Conservation (phyloP, 2,329 filamentous ascomycete species). For the Fusarium sp. region DNA sequence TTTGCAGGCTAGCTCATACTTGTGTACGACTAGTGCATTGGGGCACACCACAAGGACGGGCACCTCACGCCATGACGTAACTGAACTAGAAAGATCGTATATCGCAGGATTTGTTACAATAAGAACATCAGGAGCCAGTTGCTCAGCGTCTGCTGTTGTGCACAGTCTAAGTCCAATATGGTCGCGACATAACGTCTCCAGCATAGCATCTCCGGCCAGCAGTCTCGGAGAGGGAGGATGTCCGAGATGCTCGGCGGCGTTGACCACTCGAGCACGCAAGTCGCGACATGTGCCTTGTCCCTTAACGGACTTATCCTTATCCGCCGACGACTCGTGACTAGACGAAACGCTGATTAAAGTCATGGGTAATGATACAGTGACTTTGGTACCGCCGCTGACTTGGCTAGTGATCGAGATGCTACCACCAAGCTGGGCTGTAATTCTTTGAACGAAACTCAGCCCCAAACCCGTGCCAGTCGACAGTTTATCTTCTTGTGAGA, state of each 20-base stretch:
- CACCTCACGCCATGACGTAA: not conserved
- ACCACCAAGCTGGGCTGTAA: slow-evolving; percentile 68
- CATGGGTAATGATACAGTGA: slow-evolving; percentile 48
- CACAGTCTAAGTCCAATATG: slow-evolving; percentile 10
- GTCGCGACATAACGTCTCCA: slow-evolving; percentile 5
- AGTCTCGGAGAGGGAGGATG: too few species aligned
- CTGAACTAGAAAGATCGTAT: not conserved
- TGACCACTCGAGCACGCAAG: slow-evolving; percentile 35
- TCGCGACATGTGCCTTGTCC: slow-evolving; percentile 44
- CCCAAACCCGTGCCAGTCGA: slow-evolving; percentile 71
- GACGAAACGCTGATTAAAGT: not conserved
- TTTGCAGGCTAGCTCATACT: slow-evolving; percentile 23
- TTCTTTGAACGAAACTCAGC: slow-evolving; percentile 69
- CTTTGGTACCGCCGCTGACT: slow-evolving; percentile 50
- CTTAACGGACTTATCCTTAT: not conserved
- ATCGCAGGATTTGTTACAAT: slow-evolving; percentile 26
- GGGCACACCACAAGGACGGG: slow-evolving; percentile 48
- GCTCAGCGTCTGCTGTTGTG: not conserved
- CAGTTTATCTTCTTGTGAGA: slow-evolving; percentile 71
- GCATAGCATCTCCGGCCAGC: not conserved
- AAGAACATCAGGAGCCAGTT: slow-evolving; percentile 39
- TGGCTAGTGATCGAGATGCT: slow-evolving; percentile 65
- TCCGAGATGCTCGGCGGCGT: too few species aligned
- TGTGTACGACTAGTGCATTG: slow-evolving; percentile 45
- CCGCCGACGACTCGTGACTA: not conserved